phyloP scores from a whole-genome alignment of 352 stramenopile species.

The Phytophthora ramorum region DNA sequence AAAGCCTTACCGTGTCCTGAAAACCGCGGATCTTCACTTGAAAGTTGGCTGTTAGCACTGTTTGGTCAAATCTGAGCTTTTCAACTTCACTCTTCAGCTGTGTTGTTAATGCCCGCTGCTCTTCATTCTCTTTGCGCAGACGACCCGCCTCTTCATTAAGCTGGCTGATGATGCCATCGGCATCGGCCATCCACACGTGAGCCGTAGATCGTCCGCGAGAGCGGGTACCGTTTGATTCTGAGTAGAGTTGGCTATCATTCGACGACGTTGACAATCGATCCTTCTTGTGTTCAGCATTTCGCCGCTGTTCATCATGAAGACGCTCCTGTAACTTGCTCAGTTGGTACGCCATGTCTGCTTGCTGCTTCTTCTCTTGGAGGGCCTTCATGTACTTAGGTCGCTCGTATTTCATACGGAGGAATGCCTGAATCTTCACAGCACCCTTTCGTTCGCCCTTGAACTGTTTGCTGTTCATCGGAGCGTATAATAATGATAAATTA shows the following conservation, averaged over 20 bases:
- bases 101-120: constrained; percentile 54
- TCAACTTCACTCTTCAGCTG: constrained; percentile 74
- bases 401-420: constrained; percentile 70
- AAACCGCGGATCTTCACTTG: constrained; percentile 87
- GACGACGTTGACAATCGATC: constrained; percentile 48
- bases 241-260: constrained; percentile 50
- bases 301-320: constrained; percentile 66
- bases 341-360: constrained; percentile 67
- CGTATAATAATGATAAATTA: constrained; percentile 6
- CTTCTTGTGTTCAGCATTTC: constrained; percentile 65
- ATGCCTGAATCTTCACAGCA: constrained; percentile 67
- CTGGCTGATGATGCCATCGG: constrained; percentile 82
- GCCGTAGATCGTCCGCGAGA: constrained; percentile 68
- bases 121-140: constrained; percentile 80
- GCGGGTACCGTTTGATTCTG: constrained; percentile 47
- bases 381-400: constrained; percentile 60
- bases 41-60: constrained; percentile 74
- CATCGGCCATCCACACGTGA: constrained; percentile 87
- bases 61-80: constrained; percentile 81
- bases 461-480: constrained; percentile 44
- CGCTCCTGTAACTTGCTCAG: constrained; percentile 64
- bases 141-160: constrained; percentile 77
- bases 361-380: constrained; percentile 61
- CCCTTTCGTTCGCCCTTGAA: constrained; percentile 60
- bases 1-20: constrained; percentile 55